Percentiles rank a stretch among this genome's conserved stretches.
Evolutionary conservation across 495 filamentous ascomycete genomes (phyloP).

Genomic region (Terfezia claveryi): DNA sequence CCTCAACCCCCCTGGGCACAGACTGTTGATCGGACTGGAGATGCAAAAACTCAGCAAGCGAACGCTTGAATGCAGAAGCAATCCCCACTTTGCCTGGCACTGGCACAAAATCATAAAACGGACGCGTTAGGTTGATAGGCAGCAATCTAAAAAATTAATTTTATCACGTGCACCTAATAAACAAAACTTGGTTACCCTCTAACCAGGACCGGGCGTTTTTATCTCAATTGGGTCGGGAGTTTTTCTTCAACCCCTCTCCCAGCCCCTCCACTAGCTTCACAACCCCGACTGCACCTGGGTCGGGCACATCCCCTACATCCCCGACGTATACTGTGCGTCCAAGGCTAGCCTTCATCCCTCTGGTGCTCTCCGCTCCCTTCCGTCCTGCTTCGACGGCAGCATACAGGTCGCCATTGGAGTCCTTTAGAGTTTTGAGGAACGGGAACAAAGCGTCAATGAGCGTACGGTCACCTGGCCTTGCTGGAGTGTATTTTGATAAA

Average conservation of each 20-base stretch:
- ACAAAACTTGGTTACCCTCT: no score
- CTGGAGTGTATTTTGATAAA: slow-evolving; percentile 69
- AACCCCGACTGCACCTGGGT: slow-evolving; percentile 76
- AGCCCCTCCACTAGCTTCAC: slow-evolving; percentile 61
- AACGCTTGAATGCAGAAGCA: no score
- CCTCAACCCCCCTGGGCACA: no score
- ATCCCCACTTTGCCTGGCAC: no score
- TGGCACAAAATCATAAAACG: no score
- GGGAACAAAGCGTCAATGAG: slow-evolving; percentile 77
- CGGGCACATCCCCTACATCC: slow-evolving; percentile 62
- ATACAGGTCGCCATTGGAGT: slow-evolving; percentile 36
- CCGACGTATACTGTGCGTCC: slow-evolving; percentile 85
- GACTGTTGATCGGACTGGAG: no score
- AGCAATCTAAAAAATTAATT: no score
- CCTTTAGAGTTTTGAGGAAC: slow-evolving; percentile 49
- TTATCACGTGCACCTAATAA: no score
- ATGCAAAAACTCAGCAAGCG: no score
- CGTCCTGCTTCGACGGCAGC: slow-evolving; percentile 53
- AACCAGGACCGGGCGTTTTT: no score
- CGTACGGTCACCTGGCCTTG: slow-evolving; percentile 70
- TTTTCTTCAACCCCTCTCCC: slow-evolving; percentile 28
- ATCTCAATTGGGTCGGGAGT: neutral
- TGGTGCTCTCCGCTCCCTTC: slow-evolving; percentile 59
- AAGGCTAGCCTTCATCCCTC: slow-evolving; percentile 72
- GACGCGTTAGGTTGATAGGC: no score